Evolutionary conservation across 2,329 filamentous ascomycete genomes (phyloP).

Genomic region (Bimuria novae-zelandiae): DNA sequence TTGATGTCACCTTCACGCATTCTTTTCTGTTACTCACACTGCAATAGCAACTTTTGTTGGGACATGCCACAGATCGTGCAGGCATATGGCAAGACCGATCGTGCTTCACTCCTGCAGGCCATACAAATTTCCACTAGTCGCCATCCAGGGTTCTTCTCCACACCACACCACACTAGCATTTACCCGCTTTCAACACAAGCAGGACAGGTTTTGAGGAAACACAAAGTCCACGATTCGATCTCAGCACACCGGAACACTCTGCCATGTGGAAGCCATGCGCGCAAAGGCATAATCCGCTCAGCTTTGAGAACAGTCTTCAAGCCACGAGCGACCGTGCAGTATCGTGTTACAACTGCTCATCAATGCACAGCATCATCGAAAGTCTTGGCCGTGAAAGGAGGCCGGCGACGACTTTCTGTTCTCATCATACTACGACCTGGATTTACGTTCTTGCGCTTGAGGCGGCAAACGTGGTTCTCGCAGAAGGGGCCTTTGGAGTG

Average conservation of each 20-base stretch:
- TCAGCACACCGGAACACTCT: constrained; percentile 9
- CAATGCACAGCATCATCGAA: constrained; percentile 12
- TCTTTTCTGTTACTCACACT: not conserved
- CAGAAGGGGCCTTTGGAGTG: not conserved
- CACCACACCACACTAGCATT: constrained; percentile 13
- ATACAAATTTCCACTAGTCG: constrained; percentile 11
- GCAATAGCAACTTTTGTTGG: constrained; percentile 8
- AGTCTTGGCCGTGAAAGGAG: constrained; percentile 13
- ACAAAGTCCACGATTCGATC: constrained; percentile 9
- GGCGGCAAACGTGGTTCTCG: constrained; percentile 7
- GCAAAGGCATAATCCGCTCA: constrained; percentile 3
- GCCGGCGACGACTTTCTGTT: not conserved
- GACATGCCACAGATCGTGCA: constrained; percentile 9
- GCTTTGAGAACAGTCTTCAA: not conserved
- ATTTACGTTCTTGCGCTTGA: constrained; percentile 9
- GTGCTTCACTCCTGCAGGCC: constrained; percentile 17
- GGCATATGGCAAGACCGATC: constrained; percentile 13
- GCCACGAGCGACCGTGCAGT: constrained; percentile 1
- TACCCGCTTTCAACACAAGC: constrained; percentile 12
- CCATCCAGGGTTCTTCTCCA: constrained; percentile 4
- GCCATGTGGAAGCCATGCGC: constrained; percentile 2
- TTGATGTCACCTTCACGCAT: not conserved
- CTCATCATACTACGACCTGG: not conserved
- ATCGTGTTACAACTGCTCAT: constrained; percentile 14
- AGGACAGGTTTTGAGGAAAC: constrained; percentile 4